A percentile compares a stretch with the other conserved stretches of the same genome.
Conservation (phyloP, 805 yeast species). For the Saturnispora serradocipensis region DNA sequence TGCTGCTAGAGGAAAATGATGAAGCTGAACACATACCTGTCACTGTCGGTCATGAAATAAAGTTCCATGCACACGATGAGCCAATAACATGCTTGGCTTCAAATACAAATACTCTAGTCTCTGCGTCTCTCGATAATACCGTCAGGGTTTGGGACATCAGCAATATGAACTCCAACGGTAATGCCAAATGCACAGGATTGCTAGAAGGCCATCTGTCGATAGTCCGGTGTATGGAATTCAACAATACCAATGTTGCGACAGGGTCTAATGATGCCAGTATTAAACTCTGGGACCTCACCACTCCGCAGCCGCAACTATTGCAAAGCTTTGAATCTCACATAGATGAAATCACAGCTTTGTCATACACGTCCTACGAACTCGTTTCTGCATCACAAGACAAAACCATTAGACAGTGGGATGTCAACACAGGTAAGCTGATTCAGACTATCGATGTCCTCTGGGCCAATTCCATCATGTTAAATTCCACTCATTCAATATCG, state of each 20-base stretch:
- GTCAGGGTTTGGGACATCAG: conserved; percentile 78
- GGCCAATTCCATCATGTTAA: conserved; percentile 36
- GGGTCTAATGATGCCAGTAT: conserved; percentile 60
- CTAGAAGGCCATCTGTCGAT: conserved; percentile 55
- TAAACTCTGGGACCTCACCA: conserved; percentile 47
- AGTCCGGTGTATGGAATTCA: conserved; percentile 52
- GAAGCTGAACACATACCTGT: conserved; percentile 7
- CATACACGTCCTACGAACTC: conserved; percentile 42
- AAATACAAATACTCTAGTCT: conserved; percentile 67
- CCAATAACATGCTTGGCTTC: conserved; percentile 53
- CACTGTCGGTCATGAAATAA: conserved; percentile 35
- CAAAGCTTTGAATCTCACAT: conserved; percentile 54
- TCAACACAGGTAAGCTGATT: conserved; percentile 52
- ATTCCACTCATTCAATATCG: conserved; percentile 9
- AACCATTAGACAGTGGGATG: conserved; percentile 72
- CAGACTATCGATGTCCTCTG: conserved; percentile 64
- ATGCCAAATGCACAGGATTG: conserved; percentile 39
- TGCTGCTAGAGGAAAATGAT: conserved; percentile 18
- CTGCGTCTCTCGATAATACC: conserved; percentile 70
- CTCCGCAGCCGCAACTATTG: conserved; percentile 22
- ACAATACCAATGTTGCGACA: conserved; percentile 34
- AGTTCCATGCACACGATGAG: conserved; percentile 46
- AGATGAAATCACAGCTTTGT: conserved; percentile 56
- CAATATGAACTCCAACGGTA: conserved; percentile 23
- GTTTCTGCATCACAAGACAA: conserved; percentile 65